Evolutionary conservation across 1,284 basidiomycete species (phyloP).

Genomic region (Pisolithus thermaeus): DNA sequence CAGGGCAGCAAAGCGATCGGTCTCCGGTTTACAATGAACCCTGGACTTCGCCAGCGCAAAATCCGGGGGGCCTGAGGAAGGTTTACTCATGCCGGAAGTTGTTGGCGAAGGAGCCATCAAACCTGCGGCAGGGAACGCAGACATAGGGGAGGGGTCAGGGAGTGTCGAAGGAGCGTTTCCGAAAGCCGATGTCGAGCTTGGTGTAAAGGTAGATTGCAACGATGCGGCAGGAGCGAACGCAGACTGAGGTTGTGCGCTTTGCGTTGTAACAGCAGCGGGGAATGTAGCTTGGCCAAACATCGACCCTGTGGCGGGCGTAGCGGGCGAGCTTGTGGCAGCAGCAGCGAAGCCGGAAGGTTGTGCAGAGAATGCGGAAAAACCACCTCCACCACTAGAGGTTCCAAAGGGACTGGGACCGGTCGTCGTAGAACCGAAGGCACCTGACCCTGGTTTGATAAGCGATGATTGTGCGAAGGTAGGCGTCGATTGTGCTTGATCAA

Average conservation of each 20-base stretch:
- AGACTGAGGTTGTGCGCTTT: slow-evolving; percentile 20
- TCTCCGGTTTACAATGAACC: slow-evolving; percentile 36
- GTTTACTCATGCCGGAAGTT: slow-evolving; percentile 22
- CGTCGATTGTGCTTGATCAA: slow-evolving; percentile 25
- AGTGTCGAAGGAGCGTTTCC: slow-evolving; percentile 13
- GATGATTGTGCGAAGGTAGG: slow-evolving; percentile 27
- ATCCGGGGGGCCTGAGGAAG: slow-evolving; percentile 33
- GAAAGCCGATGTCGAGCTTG: slow-evolving; percentile 12
- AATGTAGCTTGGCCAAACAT: slow-evolving; percentile 26
- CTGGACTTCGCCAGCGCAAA: slow-evolving; percentile 37
- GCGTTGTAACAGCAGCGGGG: slow-evolving; percentile 18
- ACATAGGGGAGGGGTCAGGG: slow-evolving; percentile 4
- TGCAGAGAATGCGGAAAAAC: slow-evolving; percentile 34
- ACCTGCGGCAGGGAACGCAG: slow-evolving; percentile 9
- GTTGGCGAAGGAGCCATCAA: slow-evolving; percentile 23
- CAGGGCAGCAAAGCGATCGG: slow-evolving; percentile 50
- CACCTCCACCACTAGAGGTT: slow-evolving; percentile 19
- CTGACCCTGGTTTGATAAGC: slow-evolving; percentile 23
- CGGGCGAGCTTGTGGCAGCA: slow-evolving; percentile 4
- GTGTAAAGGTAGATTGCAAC: slow-evolving; percentile 14
- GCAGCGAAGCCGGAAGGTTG: slow-evolving; percentile 24
- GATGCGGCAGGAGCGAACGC: slow-evolving; percentile 17
- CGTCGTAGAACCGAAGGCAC: slow-evolving; percentile 23
- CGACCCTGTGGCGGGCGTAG: slow-evolving; percentile 8
- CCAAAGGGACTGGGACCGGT: slow-evolving; percentile 20